Base-by-base conservation (phyloP, 352 stramenopile species). In the Heterotrichella gracilis region DNA sequence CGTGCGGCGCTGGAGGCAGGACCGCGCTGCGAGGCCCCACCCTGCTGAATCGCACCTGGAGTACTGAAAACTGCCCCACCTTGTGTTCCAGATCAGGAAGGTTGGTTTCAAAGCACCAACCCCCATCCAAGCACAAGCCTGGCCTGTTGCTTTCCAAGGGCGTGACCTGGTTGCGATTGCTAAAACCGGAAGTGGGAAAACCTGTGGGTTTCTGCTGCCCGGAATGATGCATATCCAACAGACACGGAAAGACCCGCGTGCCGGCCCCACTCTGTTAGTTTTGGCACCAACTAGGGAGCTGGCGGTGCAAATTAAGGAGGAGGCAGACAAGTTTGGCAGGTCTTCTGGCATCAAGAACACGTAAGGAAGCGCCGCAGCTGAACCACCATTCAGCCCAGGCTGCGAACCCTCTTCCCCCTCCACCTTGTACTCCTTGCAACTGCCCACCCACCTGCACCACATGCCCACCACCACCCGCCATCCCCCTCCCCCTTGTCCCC, bases 211-310 rank as follows among this genome's bases (percentile, higher is more conserved):
- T 80, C 82, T 97, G 75, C 80, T 98, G n/a, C 92, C 92, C 9
- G 91, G 85, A 25, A 96, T 98, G 83, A 93, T 99, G 74, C 93
- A 99, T 79, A 98, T 99, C 81, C n/a, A n/a, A n/a, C 78, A 92
- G 82, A 81, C 79, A 68, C 88, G 90, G 71, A 76, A 90, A 17
- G 3, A 22, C 20, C 87, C 84, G 32, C 92, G 91, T n/a, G 92
- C 98, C 73, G 93, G 93, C 24, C 93, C 92, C 20, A 98, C 98
- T 75, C 86, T 95, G 4, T 79, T 99, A 25, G 85, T 97, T 2
- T 84, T 98, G 66, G 91, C 93, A 9, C 91, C 93, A 19, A 99
- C 93, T 22, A 85, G 93, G 73, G 93, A 99, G 77, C 84, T 99
- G 25, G 93, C 92, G 20, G 81, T 95, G 25, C 93, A 99, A 80